Conservation (phyloP, 768 basidiomycete genomes). For the Serendipita vermifera region DNA sequence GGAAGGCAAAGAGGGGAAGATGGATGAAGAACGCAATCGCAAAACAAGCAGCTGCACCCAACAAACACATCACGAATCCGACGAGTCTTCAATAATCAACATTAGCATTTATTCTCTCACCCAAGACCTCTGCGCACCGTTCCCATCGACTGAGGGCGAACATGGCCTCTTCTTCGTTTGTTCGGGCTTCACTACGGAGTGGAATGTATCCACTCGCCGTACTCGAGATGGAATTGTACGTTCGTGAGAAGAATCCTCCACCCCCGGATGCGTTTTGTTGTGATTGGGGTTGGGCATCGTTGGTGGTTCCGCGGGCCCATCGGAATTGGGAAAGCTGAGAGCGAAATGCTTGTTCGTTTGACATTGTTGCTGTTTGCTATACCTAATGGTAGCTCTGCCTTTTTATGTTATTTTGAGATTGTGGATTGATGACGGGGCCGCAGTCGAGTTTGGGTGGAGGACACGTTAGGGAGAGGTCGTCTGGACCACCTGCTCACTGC, state of each 20-base stretch:
- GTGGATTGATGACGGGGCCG: no score
- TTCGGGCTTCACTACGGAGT: conserved; percentile 61
- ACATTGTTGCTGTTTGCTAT: conserved; percentile 5
- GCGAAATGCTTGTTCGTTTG: conserved; percentile 56
- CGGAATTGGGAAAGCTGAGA: conserved; percentile 71
- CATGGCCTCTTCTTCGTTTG: conserved; percentile 93
- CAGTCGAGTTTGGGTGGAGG: no score
- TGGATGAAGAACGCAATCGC: conserved; percentile 71
- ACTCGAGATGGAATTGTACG: conserved; percentile 71
- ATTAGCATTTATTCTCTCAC: background rate
- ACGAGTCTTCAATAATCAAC: conserved; percentile 42
- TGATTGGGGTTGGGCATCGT: conserved; percentile 39
- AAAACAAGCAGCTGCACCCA: conserved; percentile 90
- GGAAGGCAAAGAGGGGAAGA: conserved; percentile 53
- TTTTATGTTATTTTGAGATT: no score
- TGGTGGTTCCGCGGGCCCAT: conserved; percentile 61
- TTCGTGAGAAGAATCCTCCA: conserved; percentile 65
- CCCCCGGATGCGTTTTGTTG: conserved; percentile 24
- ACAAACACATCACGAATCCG: conserved; percentile 78
- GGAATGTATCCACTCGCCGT: conserved; percentile 65
- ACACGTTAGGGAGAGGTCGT: no score
- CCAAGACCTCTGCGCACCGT: conserved; percentile 35
- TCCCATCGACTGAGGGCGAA: conserved; percentile 91
- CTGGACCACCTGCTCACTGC: no score
- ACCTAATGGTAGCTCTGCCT: no score